Conservation (phyloP, 2,329 filamentous ascomycete genomes). For the Xylariales sp. region DNA sequence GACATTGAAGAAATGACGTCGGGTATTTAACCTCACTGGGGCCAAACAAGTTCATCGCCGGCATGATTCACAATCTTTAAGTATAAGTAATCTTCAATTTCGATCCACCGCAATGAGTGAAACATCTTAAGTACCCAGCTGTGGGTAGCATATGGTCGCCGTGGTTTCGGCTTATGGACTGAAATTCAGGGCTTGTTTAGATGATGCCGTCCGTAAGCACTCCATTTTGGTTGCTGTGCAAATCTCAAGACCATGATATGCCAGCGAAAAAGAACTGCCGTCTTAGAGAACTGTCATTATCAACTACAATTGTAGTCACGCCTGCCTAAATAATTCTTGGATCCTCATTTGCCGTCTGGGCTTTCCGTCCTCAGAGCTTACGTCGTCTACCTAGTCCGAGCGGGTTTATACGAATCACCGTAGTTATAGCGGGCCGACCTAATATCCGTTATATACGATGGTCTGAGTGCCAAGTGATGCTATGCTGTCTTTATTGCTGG, state of each 20-base stretch:
- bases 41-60: neutral
- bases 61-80: neutral
- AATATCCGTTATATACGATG: slow-evolving; percentile 32
- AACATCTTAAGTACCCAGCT: neutral
- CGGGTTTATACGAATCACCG: slow-evolving; percentile 14
- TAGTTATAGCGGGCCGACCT: slow-evolving; percentile 25
- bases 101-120: neutral
- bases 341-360: slow-evolving; percentile 21
- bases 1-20: too few relatives aligned
- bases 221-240: neutral
- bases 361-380: neutral
- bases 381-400: slow-evolving; percentile 10
- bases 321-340: neutral
- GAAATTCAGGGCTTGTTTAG: neutral
- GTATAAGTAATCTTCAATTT: neutral
- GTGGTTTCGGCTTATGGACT: neutral
- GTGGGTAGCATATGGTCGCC: too few relatives aligned
- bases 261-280: slow-evolving; percentile 24
- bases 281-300: neutral
- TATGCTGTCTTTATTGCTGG: slow-evolving; percentile 26
- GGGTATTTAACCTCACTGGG: too few relatives aligned
- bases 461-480: slow-evolving; percentile 23
- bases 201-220: neutral
- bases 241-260: neutral
- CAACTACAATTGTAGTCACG: neutral